Evolutionary conservation across 2,329 filamentous ascomycete genomes (phyloP), one percentile per base, ranked within the genome.

Genomic region (Pseudopyrenochaeta lycopersici): DNA sequence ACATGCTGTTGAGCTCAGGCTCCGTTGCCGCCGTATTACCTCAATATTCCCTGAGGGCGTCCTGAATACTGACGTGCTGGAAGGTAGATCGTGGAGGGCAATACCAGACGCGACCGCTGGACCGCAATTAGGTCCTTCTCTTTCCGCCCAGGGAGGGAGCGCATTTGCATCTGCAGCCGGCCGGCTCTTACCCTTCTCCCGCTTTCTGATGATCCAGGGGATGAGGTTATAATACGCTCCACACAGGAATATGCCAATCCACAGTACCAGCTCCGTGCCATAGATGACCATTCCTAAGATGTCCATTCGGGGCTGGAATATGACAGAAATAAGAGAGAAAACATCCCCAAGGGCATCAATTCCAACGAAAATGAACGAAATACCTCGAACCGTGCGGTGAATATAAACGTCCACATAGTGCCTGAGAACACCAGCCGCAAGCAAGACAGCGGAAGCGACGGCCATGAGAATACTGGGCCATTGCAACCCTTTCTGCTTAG

Each of bases 391-490:
- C 0, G 87, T 89, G 6, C 85, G 81, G 60, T 89, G 83, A 2
- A 80, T 68, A 64, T 85, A 90, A 18, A 91, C 90, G 57, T 91
- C 88, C 78, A 83, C 85, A 63, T 90, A 91, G 67, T 91, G 88
- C 2, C 85, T 77, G 7, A 90, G 73, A 0, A 91, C 89, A 0
- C 89, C 89, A 1, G 85, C 81, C 1, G 85, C 86, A 1, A 91
- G 81, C 2, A 91, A 77, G 0, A 79, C 70, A 0, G 88, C 87
- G 0, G 88, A 87, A 1, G 90, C 70, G 0, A 85, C 82, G 1
- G 88, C 88, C 87, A 90, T 90, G 0, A 90, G 60, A 0, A 81
- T 88, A 41, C 85, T 67, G 0, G 89, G 87, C 88, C 88, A 91
- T 9, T 82, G 71, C 0, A 83, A 46, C 2, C 79, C 72, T 15